phyloP scores from a whole-genome alignment of 106 monocot species.

The Acorus gramineus region DNA sequence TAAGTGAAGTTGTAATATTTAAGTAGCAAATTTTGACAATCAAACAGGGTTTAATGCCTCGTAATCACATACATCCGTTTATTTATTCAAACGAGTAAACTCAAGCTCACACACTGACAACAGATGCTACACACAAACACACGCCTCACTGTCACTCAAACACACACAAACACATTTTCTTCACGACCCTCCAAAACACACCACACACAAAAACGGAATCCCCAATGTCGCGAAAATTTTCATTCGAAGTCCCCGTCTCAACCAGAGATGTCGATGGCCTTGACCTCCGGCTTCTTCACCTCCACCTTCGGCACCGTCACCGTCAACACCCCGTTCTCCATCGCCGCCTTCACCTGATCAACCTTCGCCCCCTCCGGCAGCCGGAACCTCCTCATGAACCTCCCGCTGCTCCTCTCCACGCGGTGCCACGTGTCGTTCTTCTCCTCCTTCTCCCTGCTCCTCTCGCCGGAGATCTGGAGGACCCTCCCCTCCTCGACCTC shows the following conservation, averaged over 20 bases:
- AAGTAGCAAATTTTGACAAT: no score
- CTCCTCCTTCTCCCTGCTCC: constrained; percentile 30
- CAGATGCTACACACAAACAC: no score
- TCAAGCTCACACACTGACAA: no score
- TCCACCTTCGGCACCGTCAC: constrained; percentile 38
- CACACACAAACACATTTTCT: no score
- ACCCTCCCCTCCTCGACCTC: constrained; percentile 11
- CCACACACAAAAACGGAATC: no score
- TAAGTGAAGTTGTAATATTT: no score
- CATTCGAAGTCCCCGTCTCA: not conserved
- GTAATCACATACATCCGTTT: no score
- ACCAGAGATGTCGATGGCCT: constrained; percentile 32
- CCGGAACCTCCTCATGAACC: constrained; percentile 19
- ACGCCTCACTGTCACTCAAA: no score
- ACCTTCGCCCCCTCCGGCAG: constrained; percentile 12
- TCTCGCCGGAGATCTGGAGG: constrained; percentile 17
- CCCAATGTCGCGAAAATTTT: no score
- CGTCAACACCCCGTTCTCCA: constrained; percentile 47
- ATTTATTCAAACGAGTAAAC: no score
- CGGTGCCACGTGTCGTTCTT: constrained; percentile 35
- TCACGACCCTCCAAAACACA: no score
- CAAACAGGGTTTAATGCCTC: no score
- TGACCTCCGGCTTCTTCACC: constrained; percentile 25
- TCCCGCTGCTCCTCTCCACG: constrained; percentile 34
- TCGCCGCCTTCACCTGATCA: constrained; percentile 26